Base-by-base conservation (phyloP, 2,329 filamentous ascomycete genomes). In the Lasiodiplodia hormozganensis region DNA sequence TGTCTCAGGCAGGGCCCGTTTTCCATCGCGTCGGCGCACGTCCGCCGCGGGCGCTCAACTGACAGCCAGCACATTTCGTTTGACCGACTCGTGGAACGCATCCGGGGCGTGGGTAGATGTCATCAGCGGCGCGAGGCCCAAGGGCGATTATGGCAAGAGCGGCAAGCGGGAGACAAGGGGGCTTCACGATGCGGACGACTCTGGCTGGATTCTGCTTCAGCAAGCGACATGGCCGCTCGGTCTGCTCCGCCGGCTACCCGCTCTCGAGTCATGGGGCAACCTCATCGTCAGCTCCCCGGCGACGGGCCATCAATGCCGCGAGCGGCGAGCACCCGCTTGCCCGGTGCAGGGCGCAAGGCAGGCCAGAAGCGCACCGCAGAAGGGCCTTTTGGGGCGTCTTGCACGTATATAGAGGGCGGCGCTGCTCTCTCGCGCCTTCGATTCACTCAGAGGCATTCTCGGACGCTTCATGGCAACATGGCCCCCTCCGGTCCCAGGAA, bases 331-430 rank as follows among this genome's bases (percentile, higher is more conserved):
- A 64, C 65, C 53, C 65, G 65, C 65, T 52, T 53, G 65, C 38
- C 52, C 65, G 52, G 65, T 58, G 53, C 53, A 57, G 65, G 65
- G 65, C 65, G 65, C 60, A 52, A 64, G 60, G 60, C 60, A 64
- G 60, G 40, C 47, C 43, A 64, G 60, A 64, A 31, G 60, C 60
- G 60, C 60, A 62, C 75, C 74, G 76, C 69, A 77, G 73, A 78
- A 76, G 76, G 76, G 73, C 76, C 77, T 77, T 78, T 75, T 72
- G 47, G 28, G 60, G 64, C 54, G 21, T 64, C 36, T 23, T 34
- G 34, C 31, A 68, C 66, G 70, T 70, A 69, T 69, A 75, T 76
- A 76, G 77, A 77, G 75, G 70, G 71, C 68, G 69, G 68, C 64
- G 72, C 72, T 71, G 71, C 73, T 57, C 64, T 31, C 21, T 28